Evolutionary conservation across 1,139 yeast species (phyloP).

Genomic region (Saccharomyces hybrid): DNA sequence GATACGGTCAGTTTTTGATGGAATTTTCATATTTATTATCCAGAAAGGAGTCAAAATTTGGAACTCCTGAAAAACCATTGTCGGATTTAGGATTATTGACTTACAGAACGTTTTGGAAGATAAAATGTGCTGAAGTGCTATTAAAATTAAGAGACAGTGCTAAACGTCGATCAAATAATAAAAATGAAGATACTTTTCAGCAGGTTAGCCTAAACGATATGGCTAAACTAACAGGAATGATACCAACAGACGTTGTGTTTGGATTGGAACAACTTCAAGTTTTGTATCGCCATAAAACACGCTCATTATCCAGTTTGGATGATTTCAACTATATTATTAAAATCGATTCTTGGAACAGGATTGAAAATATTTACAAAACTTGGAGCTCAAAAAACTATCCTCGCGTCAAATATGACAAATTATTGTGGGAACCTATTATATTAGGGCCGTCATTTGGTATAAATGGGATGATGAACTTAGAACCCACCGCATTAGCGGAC

Average conservation of each 20-base stretch:
- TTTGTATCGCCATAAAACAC: conserved; percentile 27
- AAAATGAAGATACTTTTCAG: background rate
- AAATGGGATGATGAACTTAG: conserved; percentile 34
- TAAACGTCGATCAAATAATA: background rate
- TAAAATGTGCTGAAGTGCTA: conserved; percentile 43
- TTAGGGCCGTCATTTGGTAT: conserved; percentile 81
- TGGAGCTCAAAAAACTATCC: conserved; percentile 55
- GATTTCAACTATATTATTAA: conserved; percentile 46
- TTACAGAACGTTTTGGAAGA: conserved; percentile 81
- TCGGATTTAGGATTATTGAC: conserved; percentile 80
- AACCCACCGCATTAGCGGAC: conserved; percentile 17
- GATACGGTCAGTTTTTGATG: conserved; percentile 82
- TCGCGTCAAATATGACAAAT: conserved; percentile 41
- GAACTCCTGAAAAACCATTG: conserved; percentile 93
- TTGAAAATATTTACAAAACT: conserved; percentile 39
- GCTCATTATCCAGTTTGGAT: conserved; percentile 9
- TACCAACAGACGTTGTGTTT: conserved; percentile 74
- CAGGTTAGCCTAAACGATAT: conserved; percentile 50
- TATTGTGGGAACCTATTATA: conserved; percentile 78
- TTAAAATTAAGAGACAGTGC: background rate
- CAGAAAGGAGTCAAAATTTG: conserved; percentile 64
- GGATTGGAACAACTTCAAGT: conserved; percentile 74
- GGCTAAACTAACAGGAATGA: conserved; percentile 74
- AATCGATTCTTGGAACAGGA: conserved; percentile 39
- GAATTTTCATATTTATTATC: conserved; percentile 81